Evolutionary conservation across 768 basidiomycete species (phyloP).

Genomic region (Saitozyma sp.): DNA sequence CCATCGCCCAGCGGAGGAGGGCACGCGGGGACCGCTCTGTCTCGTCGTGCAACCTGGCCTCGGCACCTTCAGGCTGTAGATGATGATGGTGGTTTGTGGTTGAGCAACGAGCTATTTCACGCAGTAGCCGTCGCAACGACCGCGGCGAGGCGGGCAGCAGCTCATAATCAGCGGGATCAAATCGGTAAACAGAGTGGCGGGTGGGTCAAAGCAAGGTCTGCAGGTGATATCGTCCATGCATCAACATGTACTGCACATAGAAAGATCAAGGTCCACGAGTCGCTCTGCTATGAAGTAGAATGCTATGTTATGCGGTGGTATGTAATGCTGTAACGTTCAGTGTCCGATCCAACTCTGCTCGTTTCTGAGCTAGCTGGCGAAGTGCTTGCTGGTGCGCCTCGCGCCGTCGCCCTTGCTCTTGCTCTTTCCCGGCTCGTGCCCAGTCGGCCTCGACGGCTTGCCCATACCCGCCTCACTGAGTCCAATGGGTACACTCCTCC

Average conservation of each 20-base stretch:
- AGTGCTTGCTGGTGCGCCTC: conserved; percentile 18
- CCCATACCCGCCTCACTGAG: neutral
- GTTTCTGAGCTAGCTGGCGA: conserved; percentile 14
- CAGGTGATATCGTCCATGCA: neutral
- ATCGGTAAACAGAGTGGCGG: no score
- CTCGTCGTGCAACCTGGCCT: no score
- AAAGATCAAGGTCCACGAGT: neutral
- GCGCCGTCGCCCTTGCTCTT: conserved; percentile 46
- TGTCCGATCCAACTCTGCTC: neutral
- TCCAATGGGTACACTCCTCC: conserved; percentile 55
- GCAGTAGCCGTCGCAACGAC: no score
- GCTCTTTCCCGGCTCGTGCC: conserved; percentile 45
- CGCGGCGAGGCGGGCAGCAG: no score
- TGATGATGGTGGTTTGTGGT: no score
- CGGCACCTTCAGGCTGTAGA: no score
- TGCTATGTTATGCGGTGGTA: neutral
- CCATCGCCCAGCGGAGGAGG: no score
- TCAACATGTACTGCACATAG: neutral
- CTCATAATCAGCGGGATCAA: no score
- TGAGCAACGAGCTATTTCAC: no score
- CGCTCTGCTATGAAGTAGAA: neutral
- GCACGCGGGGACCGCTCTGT: no score
- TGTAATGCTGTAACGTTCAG: neutral
- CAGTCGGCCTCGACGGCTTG: neutral
- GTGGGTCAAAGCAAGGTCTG: no score